Base-by-base conservation (phyloP, 73 alveolate genomes). In the Paramecium octaurelia region DNA sequence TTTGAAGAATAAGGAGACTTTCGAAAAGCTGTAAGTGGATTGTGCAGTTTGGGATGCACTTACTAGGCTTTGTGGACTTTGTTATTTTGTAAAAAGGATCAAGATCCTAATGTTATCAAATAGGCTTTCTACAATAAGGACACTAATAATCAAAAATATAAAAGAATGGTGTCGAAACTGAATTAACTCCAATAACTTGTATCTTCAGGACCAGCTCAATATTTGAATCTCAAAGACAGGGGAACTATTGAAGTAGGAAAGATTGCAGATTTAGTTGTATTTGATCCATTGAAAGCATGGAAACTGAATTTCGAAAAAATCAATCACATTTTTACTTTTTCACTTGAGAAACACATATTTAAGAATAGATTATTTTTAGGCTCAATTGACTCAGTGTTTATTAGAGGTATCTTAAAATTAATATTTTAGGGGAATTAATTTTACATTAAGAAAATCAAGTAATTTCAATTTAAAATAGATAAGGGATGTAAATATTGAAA, bases 1-100 rank as follows among this genome's bases (percentile, higher is more conserved):
- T 68, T 68, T 23, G 85, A 68, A 68, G 48, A 68, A 31, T 14
- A 68, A 31, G 85, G 85, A 68, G 85, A 68, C 12, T 68, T 68
- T 68, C 18, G 85, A 68, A 68, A 35, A 68, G 85, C 85, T 16
- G 42, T 68, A 9, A 35, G 85, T 68, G 85, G 85, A 2, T 68
- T 68, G 14, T 68, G 85, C 14, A 31, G 85, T 35, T 0, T 68
- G 27, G 85, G 85, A 31, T 68, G 85, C 34, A 68, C 85, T 14
- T 68, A 2, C 27, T 23, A 29, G 14, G 85, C 85, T 23, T 68
- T 68, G n/a, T 68, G 85, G 85, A 68, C 85, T 68, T 29, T 68
- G 6, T 68, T 68, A 24, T 68, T 68, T 68, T 68, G 85, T 68
- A 68, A 68, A 68, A 68, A 68, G 54, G 27, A 68, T 35, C 48